Conservation (phyloP, 1,284 basidiomycete species). For the Ustilago crameri region DNA sequence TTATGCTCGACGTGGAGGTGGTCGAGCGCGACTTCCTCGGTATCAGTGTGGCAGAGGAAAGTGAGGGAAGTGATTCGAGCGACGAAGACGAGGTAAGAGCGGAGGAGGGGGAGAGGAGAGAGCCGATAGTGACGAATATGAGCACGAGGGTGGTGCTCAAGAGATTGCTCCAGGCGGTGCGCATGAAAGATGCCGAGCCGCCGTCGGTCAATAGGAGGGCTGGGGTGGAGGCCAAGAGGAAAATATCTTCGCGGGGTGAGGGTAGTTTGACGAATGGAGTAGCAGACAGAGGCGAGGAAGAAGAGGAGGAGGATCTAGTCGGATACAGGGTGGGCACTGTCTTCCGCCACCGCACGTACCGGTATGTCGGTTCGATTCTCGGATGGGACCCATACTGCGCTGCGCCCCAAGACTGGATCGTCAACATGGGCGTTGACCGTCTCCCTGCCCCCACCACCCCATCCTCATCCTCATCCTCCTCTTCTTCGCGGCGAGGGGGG, state of each 20-base stretch:
- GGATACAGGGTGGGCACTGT: constrained; percentile 44
- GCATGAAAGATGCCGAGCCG: constrained; percentile 15
- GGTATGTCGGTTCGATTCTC: constrained; percentile 41
- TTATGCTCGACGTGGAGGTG: constrained; percentile 38
- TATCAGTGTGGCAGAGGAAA: constrained; percentile 4
- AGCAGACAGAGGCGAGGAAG: background rate
- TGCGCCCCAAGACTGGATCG: constrained; percentile 51
- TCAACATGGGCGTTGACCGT: constrained; percentile 52
- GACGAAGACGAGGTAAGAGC: constrained; percentile 9
- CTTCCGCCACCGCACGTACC: constrained; percentile 51
- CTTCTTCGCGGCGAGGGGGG: constrained; percentile 8
- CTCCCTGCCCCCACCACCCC: constrained; percentile 21
- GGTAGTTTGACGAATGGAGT: background rate
- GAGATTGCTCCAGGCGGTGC: constrained; percentile 29
- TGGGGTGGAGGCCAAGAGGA: constrained; percentile 2
- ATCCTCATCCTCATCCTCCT: background rate
- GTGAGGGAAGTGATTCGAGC: constrained; percentile 36
- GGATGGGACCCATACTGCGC: constrained; percentile 49
- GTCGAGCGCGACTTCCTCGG: constrained; percentile 37
- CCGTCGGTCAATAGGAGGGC: constrained; percentile 18
- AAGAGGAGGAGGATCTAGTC: constrained; percentile 14
- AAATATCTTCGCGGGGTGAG: background rate
- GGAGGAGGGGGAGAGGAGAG: background rate
- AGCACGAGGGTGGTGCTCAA: constrained; percentile 13
- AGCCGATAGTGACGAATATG: constrained; percentile 9